Evolutionary conservation across 169 alveolate species (phyloP).

Genomic region (Babesia sp.): DNA sequence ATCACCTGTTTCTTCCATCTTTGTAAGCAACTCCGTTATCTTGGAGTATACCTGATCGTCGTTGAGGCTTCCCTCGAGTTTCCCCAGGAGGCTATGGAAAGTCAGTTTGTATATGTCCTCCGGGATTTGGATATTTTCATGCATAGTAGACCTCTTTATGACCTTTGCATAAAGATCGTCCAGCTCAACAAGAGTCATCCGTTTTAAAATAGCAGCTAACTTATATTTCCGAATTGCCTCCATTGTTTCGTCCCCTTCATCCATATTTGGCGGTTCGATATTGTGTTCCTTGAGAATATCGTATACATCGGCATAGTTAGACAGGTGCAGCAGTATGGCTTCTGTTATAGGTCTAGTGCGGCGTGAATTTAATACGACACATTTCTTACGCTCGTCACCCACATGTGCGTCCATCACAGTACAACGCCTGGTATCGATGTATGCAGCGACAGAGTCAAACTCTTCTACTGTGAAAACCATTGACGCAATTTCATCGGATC

Average conservation of each 20-base stretch:
- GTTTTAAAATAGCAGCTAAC: constrained; percentile 18
- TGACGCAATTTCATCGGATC: constrained; percentile 1
- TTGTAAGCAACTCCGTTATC: neutral
- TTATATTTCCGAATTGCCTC: constrained; percentile 37
- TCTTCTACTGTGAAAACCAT: constrained; percentile 39
- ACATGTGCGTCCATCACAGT: constrained; percentile 2
- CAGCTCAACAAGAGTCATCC: constrained; percentile 30
- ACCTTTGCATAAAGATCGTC: constrained; percentile 21
- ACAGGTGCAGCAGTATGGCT: constrained; percentile 33
- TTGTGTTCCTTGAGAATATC: constrained; percentile 22
- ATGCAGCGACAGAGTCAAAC: neutral
- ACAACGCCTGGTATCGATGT: neutral
- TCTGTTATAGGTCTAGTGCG: constrained; percentile 27
- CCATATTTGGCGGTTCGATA: constrained; percentile 2
- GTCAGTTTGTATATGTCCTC: constrained; percentile 27
- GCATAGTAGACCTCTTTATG: constrained; percentile 7
- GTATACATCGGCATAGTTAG: constrained; percentile 43
- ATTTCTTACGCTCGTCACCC: constrained; percentile 9
- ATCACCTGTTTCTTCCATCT: neutral
- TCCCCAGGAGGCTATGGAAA: constrained; percentile 15
- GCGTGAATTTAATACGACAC: constrained; percentile 13
- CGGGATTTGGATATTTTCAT: neutral
- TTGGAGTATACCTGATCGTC: constrained; percentile 6
- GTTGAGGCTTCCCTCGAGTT: neutral
- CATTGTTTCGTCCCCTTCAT: constrained; percentile 1